Percentiles rank a stretch among this genome's conserved stretches.
Evolutionary conservation across 371 early-diverging fungal species (phyloP).

Genomic region (Chytridiales sp.): DNA sequence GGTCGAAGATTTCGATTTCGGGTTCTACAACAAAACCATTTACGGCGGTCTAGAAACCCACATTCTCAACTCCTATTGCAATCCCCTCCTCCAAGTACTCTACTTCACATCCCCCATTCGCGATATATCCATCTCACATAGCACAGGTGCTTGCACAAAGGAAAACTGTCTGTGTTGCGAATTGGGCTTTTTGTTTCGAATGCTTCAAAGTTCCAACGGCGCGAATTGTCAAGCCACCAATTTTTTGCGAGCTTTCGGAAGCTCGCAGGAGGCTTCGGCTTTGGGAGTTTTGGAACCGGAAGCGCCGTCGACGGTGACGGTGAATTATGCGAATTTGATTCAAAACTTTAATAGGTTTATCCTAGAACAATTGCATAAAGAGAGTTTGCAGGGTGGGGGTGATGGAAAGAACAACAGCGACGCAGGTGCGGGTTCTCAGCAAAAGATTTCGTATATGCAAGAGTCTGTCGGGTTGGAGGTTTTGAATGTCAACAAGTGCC

Average conservation of each 20-base stretch:
- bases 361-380: slow-evolving; percentile 81
- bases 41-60: slow-evolving; percentile 90
- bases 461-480: slow-evolving; percentile 71
- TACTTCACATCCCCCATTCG: slow-evolving; percentile 69
- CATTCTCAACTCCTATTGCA: slow-evolving; percentile 85
- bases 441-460: slow-evolving; percentile 45
- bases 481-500: slow-evolving; percentile 62
- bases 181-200: slow-evolving; percentile 85
- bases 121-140: slow-evolving; percentile 70
- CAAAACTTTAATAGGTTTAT: slow-evolving; percentile 87
- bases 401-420: slow-evolving; percentile 31
- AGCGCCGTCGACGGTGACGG: slow-evolving; percentile 23
- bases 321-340: slow-evolving; percentile 63
- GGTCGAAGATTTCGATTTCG: slow-evolving; percentile 96
- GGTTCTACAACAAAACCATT: slow-evolving; percentile 82
- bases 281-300: slow-evolving; percentile 85
- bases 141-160: slow-evolving; percentile 64
- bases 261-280: slow-evolving; percentile 77
- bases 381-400: slow-evolving; percentile 46
- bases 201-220: slow-evolving; percentile 86
- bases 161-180: slow-evolving; percentile 86
- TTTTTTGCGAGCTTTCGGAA: slow-evolving; percentile 78
- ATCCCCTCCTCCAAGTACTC: slow-evolving; percentile 83
- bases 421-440: slow-evolving; percentile 14
- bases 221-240: slow-evolving; percentile 94